phyloP scores from a whole-genome alignment of 2,329 filamentous ascomycete species.

The Emergomyces orientalis region DNA sequence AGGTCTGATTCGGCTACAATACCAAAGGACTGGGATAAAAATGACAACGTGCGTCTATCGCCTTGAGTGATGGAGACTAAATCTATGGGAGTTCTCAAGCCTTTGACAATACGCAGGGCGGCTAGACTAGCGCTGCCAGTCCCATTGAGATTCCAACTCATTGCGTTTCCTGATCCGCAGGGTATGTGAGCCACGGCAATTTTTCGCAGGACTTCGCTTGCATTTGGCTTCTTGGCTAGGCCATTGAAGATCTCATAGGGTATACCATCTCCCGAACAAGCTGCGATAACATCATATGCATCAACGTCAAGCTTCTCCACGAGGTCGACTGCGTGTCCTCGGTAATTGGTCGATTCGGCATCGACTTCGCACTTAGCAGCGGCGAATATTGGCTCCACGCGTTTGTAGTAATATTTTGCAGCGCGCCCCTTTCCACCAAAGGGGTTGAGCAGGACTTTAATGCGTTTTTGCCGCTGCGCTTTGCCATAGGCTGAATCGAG shows the following conservation, averaged over 20 bases:
- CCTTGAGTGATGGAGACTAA: conserved; percentile 82
- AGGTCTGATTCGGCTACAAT: conserved; percentile 86
- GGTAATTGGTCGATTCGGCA: conserved; percentile 59
- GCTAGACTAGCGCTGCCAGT: conserved; percentile 66
- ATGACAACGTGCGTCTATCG: conserved; percentile 63
- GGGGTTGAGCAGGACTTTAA: conserved; percentile 86
- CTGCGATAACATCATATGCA: conserved; percentile 73
- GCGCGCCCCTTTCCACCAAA: conserved; percentile 76
- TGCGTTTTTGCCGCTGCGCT: conserved; percentile 60
- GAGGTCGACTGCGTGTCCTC: conserved; percentile 71
- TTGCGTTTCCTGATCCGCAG: conserved; percentile 87
- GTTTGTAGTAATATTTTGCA: conserved; percentile 59
- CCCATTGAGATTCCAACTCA: conserved; percentile 82
- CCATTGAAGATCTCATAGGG: conserved; percentile 95
- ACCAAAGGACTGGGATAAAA: conserved; percentile 81
- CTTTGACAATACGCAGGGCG: conserved; percentile 78
- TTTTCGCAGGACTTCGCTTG: conserved; percentile 60
- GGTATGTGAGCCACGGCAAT: conserved; percentile 81
- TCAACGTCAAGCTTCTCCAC: conserved; percentile 66
- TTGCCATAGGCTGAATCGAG: conserved; percentile 61
- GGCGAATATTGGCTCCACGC: conserved; percentile 72
- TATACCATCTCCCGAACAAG: conserved; percentile 85
- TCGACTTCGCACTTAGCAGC: conserved; percentile 72
- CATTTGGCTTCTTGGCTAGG: conserved; percentile 65
- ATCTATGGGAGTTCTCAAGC: conserved; percentile 72